Evolutionary conservation across 1,139 yeast genomes (phyloP), one percentile per base, ranked within the genome.

Genomic region (Geotrichum klebahnii): DNA sequence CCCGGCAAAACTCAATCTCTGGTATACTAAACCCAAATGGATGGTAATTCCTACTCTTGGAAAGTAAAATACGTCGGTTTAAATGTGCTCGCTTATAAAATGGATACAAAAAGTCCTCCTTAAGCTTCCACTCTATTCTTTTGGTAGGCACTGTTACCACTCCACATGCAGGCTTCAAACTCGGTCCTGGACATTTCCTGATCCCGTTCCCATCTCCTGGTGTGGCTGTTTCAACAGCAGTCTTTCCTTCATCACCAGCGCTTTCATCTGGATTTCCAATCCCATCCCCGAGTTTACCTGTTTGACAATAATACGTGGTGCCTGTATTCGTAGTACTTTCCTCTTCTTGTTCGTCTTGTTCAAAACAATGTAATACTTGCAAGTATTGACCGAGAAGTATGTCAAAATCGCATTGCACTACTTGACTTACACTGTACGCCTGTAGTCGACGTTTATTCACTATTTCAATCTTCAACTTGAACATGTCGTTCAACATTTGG

Each of bases 51-150:
- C 52, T 33, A 8, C 46, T 26, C 32, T 40, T 44, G 5, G 52
- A 49, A 32, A 33, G 28, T 23, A 49, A 28, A 24, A 36, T 24
- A 20, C 41, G 47, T 10, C 38, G 41, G 28, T 38, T 44, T 1
- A 48, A 37, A 17, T 44, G 37, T 8, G 35, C 41, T 10, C 52
- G 37, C 31, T 29, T 44, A 29, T 40, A 19, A 12, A 49, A 35
- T 16, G 52, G 52, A 23, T 49, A 49, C 16, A 49, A 36, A 29
- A 24, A 49, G 32, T 40, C 47, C 23, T 49, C 52, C 5, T 38
- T 37, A 17, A 35, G 33, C 16, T 41, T 47, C 49, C 41, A 42
- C 12, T 48, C 51, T 34, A 34, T 26, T 19, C 38, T 29, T 8
- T 41, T 41, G 12, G 34, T 31, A 12, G 34, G 34, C 34, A 31